Conservation (phyloP, 148 eudicot genomes). For the Amaranthus hypochondriacus region DNA sequence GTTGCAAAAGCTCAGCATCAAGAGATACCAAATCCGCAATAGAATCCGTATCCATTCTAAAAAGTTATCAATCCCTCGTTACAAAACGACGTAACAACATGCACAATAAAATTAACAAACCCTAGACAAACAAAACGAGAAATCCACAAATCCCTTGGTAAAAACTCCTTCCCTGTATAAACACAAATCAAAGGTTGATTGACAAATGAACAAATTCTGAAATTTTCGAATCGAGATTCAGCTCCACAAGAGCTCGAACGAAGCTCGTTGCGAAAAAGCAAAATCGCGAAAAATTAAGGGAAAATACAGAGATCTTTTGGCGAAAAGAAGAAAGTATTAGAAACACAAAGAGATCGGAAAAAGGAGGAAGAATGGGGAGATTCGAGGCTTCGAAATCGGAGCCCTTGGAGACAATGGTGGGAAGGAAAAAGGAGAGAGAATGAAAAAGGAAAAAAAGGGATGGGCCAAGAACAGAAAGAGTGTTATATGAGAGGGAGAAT, state of each 20-base stretch:
- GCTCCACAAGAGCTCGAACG: neutral
- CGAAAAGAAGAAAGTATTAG: too few relatives aligned
- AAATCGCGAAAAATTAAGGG: too few relatives aligned
- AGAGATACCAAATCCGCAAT: conserved; percentile 59
- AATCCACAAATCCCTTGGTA: conserved; percentile 11
- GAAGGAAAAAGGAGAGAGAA: too few relatives aligned
- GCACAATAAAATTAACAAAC: conserved; percentile 24
- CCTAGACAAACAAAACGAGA: neutral
- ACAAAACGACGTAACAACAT: conserved; percentile 24
- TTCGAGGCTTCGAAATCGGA: too few relatives aligned
- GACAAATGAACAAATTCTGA: neutral
- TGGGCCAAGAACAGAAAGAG: too few relatives aligned
- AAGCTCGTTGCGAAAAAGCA: too few relatives aligned
- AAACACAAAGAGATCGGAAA: too few relatives aligned
- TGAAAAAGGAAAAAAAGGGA: too few relatives aligned
- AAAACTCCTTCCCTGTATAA: neutral
- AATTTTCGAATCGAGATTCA: conserved; percentile 5
- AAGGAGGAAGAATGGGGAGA: too few relatives aligned
- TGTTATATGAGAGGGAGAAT: too few relatives aligned
- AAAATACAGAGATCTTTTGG: too few relatives aligned
- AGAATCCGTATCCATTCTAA: conserved; percentile 63
- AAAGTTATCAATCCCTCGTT: conserved; percentile 3
- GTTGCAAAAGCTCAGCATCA: conserved; percentile 70
- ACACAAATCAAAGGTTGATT: conserved; percentile 7
- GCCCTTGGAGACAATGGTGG: too few relatives aligned